These are phyloP conservation scores for Rosa persica DNA, from an alignment of 306 rosid genomes.

Conservation along the genomic window DNA sequence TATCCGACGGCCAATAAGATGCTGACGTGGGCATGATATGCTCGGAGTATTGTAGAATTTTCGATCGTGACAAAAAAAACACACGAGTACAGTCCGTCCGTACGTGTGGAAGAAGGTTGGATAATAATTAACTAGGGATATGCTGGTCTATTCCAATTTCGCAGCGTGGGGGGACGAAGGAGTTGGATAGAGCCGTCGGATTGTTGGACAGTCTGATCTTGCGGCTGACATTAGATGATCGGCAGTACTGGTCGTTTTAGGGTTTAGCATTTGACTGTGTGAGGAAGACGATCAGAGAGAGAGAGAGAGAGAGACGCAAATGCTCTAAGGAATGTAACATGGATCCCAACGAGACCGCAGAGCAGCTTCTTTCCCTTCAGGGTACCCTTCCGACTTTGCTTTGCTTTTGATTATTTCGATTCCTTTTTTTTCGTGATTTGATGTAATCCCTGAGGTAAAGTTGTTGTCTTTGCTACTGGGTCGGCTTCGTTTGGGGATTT, in stretches of 20 bases:
- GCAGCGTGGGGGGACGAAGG: no score
- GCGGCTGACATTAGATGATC: neutral
- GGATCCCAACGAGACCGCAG: constrained; percentile 95
- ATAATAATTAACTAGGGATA: no score
- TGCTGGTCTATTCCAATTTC: no score
- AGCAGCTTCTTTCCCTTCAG: constrained; percentile 75
- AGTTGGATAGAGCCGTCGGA: neutral
- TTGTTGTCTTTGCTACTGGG: constrained; percentile 32
- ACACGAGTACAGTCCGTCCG: no score
- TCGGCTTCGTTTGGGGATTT: constrained; percentile 26
- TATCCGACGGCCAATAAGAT: no score
- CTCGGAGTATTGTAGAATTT: no score
- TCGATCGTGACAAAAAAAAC: no score
- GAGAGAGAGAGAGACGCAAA: constrained; percentile 78
- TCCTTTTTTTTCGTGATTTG: constrained; percentile 19
- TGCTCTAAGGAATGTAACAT: constrained; percentile 62
- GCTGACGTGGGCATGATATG: no score
- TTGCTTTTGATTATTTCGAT: constrained; percentile 34
- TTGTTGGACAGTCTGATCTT: neutral
- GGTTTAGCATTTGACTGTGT: constrained; percentile 23
- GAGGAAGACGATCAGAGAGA: constrained; percentile 75
- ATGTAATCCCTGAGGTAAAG: constrained; percentile 39
- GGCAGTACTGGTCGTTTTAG: neutral
- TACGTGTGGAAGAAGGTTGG: no score
- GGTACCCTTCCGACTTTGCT: constrained; percentile 41